A percentile compares a stretch with the other conserved stretches of the same genome.
Conservation (phyloP, 2,329 filamentous ascomycete genomes). For the Trichophyton schoenleinii region DNA sequence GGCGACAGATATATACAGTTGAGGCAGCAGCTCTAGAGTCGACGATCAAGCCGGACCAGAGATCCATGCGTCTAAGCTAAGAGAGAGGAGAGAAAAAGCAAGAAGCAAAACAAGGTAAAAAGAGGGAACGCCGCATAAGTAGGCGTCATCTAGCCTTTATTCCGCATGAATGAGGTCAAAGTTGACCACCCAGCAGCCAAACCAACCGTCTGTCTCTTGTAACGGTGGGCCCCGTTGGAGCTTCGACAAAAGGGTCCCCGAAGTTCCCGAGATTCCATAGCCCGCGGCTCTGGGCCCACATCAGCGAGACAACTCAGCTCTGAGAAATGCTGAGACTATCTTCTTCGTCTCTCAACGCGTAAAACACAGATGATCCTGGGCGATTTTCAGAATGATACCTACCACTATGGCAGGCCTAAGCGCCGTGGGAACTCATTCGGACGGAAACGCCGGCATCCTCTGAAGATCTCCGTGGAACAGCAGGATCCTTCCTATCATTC, state of each 20-base stretch:
- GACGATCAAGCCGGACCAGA: neutral
- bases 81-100: neutral
- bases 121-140: neutral
- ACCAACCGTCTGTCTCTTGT: neutral
- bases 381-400: neutral
- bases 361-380: neutral
- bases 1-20: slow-evolving; percentile 2
- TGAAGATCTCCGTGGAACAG: neutral
- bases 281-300: neutral
- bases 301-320: neutral
- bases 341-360: neutral
- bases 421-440: neutral
- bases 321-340: neutral
- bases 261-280: neutral
- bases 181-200: neutral
- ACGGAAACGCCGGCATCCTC: slow-evolving; percentile 3
- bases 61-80: neutral
- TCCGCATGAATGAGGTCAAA: neutral
- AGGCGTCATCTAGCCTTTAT: neutral
- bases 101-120: neutral
- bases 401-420: neutral
- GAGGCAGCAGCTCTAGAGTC: neutral
- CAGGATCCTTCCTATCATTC: neutral
- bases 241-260: neutral
- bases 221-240: neutral